Evolutionary conservation across 1,284 basidiomycete species (phyloP).

Genomic region (Schizophyllum amplum): DNA sequence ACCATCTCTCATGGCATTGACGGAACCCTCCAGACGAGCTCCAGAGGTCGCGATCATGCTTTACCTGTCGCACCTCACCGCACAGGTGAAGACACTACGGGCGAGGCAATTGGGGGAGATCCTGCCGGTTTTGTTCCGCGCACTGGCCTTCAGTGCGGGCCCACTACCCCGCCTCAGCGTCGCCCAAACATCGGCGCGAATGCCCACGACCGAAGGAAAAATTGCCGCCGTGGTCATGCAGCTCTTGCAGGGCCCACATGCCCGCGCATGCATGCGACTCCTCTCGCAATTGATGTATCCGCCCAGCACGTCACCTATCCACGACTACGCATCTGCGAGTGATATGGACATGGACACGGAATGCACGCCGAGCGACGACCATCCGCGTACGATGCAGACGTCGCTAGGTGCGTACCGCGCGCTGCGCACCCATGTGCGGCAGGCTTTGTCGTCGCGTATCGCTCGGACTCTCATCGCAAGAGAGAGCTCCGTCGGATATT

Average conservation of each 20-base stretch:
- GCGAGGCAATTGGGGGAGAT: constrained; percentile 44
- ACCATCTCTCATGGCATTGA: constrained; percentile 17
- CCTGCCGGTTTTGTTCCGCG: constrained; percentile 64
- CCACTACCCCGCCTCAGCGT: constrained; percentile 60
- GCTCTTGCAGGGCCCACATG: constrained; percentile 57
- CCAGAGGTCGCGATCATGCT: constrained; percentile 52
- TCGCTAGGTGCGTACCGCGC: constrained; percentile 61
- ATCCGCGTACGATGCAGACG: constrained; percentile 26
- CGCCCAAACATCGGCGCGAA: constrained; percentile 25
- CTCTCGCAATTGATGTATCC: constrained; percentile 42
- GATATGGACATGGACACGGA: neutral
- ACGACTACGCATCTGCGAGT: neutral
- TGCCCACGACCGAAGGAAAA: constrained; percentile 41
- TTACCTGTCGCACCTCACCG: constrained; percentile 55
- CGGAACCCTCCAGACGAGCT: constrained; percentile 33
- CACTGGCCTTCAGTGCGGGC: constrained; percentile 51
- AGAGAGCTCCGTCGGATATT: constrained; percentile 43
- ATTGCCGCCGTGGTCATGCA: constrained; percentile 46
- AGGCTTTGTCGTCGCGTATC: constrained; percentile 49
- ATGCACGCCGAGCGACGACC: neutral
- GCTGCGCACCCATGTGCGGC: constrained; percentile 55
- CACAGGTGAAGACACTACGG: constrained; percentile 49
- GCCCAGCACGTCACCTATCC: constrained; percentile 10
- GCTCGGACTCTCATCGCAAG: constrained; percentile 55
- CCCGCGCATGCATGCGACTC: constrained; percentile 52